Percentiles rank a stretch among this genome's conserved stretches.
phyloP scores from a whole-genome alignment of 495 filamentous ascomycete genomes.

The Lophium mytilinum region DNA sequence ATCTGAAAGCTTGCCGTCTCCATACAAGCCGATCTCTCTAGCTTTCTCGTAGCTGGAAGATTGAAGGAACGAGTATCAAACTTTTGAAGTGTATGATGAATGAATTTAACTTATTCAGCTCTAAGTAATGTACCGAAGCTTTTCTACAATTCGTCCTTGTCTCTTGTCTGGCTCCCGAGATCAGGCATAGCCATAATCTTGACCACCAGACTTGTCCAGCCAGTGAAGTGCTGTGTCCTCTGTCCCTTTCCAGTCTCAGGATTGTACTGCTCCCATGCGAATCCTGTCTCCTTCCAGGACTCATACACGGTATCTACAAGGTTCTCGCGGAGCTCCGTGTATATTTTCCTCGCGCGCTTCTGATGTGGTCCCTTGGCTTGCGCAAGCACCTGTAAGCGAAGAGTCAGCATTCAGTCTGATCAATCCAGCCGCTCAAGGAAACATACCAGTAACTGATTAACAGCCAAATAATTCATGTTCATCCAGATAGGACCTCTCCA shows the following conservation, averaged over 20 bases:
- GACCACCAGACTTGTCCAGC: slow-evolving; percentile 91
- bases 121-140: no score
- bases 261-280: slow-evolving; percentile 99
- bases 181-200: slow-evolving; percentile 94
- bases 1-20: no score
- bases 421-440: background rate
- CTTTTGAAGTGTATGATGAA: no score
- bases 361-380: slow-evolving; percentile 58
- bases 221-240: slow-evolving; percentile 94
- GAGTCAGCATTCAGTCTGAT: slow-evolving; percentile 11
- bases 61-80: no score
- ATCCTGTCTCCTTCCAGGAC: slow-evolving; percentile 83
- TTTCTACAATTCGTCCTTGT: slow-evolving; percentile 32
- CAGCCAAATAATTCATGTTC: slow-evolving; percentile 89
- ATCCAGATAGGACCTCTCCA: slow-evolving; percentile 96
- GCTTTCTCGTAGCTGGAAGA: no score
- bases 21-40: no score
- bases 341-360: slow-evolving; percentile 61
- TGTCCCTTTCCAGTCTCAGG: slow-evolving; percentile 87
- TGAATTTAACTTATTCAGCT: no score
- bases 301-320: slow-evolving; percentile 83
- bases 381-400: slow-evolving; percentile 43
- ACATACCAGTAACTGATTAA: slow-evolving; percentile 75
- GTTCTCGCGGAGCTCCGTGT: slow-evolving; percentile 68
- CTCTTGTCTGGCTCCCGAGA: slow-evolving; percentile 8